Evolutionary conservation across 345 rosid species (phyloP), one percentile per base, ranked within the genome.

Genomic region (Atalantia buxifolia): DNA sequence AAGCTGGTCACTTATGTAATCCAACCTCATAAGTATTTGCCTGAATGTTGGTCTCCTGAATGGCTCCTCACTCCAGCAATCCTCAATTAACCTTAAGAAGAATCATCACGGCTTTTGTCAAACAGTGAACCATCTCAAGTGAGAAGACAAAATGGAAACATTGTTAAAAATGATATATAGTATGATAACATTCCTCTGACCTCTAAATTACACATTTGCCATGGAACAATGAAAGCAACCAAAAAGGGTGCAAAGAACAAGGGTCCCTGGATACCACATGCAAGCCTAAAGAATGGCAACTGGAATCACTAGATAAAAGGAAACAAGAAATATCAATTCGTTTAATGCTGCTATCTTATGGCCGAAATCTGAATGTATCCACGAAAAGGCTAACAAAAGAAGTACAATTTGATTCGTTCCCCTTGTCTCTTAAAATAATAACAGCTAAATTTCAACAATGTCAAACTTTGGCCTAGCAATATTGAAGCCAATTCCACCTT

Each of bases 11-110:
- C 74, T 76, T 73, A 87, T 87, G 45, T 76, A 28, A 72, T 92
- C 96, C 86, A 92, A 85, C 69, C 80, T 75, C 71, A 40, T 62
- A 48, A 93, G 88, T 78, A 93, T 90, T 81, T 87, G 84, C 85
- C 86, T 68, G 82, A 93, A 92, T 36, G 90, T 82, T 53, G 98
- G 98, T 83, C 98, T 90, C 82, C 75, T 83, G 57, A 75, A 85
- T 79, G 94, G 90, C 67, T 90, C 91, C 78, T 77, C 83, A 69
- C 85, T 85, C 98, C 98, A 93, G 76, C 96, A 93, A 50, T 90
- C 87, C 81, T 89, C 82, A 61, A 92, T 92, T 77, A 93, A 83
- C 82, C 98, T 93, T 81, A n/a, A 63, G 76, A 73, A 13, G 38
- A 33, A 35, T 33, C 22, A 60, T 2, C 27, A 21, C 2, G n/a